A percentile compares a stretch with the other conserved stretches of the same genome.
Conservation (phyloP, 192 early-diverging fungal genomes). For the Coemansia sp. region DNA sequence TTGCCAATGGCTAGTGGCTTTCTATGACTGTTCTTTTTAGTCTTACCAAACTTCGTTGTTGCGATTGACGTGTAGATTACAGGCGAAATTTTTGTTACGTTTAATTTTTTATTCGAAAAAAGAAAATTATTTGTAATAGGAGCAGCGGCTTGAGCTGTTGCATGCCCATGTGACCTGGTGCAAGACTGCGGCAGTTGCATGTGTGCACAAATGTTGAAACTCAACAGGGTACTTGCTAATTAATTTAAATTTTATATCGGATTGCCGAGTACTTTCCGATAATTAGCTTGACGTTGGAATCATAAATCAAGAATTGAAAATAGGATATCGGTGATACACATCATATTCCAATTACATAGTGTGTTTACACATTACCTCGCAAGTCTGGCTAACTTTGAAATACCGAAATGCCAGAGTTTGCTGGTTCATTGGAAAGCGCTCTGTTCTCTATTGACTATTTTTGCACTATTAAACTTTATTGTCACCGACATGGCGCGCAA, state of each 20-base stretch:
- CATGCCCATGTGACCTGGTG: neutral
- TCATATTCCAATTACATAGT: neutral
- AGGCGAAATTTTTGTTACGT: neutral
- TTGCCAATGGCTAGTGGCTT: no score
- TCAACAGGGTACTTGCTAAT: neutral
- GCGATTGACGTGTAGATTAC: no score
- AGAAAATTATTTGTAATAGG: neutral
- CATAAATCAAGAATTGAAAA: neutral
- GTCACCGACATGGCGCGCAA: slow-evolving; percentile 3
- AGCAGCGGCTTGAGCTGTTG: neutral
- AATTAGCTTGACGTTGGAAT: neutral
- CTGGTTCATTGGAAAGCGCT: no score
- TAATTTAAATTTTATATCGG: neutral
- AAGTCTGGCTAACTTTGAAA: neutral
- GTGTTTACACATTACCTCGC: neutral
- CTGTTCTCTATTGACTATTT: no score
- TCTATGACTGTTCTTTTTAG: no score
- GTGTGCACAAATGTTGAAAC: neutral
- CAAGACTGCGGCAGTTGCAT: neutral
- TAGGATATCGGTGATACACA: neutral
- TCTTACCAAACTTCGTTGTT: no score
- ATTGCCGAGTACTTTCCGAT: neutral
- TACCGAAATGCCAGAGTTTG: neutral
- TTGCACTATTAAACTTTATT: no score
- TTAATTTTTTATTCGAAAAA: neutral